Evolutionary conservation across 2,329 filamentous ascomycete species (phyloP).

Genomic region (Fusarium sp.): DNA sequence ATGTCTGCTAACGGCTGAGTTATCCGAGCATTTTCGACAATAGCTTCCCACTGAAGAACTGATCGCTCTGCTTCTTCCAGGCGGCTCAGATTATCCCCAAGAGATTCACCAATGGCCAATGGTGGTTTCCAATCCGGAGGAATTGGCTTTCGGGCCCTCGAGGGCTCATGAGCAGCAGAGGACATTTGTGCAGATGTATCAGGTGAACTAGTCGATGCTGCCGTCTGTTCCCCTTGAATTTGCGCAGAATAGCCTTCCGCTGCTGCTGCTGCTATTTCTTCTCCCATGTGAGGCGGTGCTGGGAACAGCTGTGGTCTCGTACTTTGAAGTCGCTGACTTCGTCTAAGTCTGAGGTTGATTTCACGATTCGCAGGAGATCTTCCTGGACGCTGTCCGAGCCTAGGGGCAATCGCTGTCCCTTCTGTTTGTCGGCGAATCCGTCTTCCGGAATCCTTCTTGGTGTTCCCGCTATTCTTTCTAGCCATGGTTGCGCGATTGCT

Average conservation of each 20-base stretch:
- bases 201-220: background rate
- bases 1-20: constrained; percentile 34
- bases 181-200: background rate
- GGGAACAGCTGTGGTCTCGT: background rate
- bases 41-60: constrained; percentile 41
- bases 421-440: background rate
- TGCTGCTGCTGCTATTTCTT: background rate
- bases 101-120: constrained; percentile 34
- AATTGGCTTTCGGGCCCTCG: constrained; percentile 1
- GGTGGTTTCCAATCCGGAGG: constrained; percentile 37
- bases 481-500: constrained; percentile 3
- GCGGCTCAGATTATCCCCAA: constrained; percentile 37
- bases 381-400: constrained; percentile 29
- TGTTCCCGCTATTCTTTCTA: background rate
- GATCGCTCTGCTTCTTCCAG: constrained; percentile 37
- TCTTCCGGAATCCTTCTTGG: background rate
- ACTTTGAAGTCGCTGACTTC: constrained; percentile 7
- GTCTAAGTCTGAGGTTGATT: constrained; percentile 26
- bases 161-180: background rate
- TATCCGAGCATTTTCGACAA: constrained; percentile 30
- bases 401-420: background rate
- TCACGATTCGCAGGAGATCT: constrained; percentile 29
- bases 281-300: background rate
- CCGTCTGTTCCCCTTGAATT: background rate
- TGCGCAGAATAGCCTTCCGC: background rate